Conservation (phyloP, 2,329 filamentous ascomycete species). For the Acephala macrosclerotiorum region DNA sequence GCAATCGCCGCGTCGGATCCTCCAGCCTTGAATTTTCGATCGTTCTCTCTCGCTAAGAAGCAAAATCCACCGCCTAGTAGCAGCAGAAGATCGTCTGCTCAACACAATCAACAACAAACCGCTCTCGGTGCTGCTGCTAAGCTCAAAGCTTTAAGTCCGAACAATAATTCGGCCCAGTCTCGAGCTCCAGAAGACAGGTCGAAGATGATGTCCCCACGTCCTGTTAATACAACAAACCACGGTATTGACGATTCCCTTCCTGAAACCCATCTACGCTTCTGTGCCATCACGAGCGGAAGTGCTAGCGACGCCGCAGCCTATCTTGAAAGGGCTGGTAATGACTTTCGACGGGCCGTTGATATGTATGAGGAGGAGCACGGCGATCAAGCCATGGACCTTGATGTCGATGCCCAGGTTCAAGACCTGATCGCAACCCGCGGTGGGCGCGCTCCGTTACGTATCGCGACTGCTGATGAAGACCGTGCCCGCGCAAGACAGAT, state of each 20-base stretch:
- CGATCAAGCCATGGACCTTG: not conserved
- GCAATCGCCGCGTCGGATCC: not conserved
- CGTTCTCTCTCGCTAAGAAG: not conserved
- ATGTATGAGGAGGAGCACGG: not conserved
- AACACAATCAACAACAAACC: slow-evolving; percentile 14
- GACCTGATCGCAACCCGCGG: not conserved
- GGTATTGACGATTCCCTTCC: slow-evolving; percentile 10
- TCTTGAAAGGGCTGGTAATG: slow-evolving; percentile 11
- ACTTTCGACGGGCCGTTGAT: slow-evolving; percentile 5
- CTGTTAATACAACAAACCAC: not conserved
- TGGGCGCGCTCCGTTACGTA: not conserved
- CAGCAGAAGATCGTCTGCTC: not conserved
- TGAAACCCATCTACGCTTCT: slow-evolving; percentile 2
- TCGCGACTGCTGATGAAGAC: slow-evolving; percentile 4
- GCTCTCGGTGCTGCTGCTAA: slow-evolving; percentile 23
- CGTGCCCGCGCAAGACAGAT: not conserved
- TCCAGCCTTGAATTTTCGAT: not conserved
- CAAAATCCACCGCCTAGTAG: not conserved
- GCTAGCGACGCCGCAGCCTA: slow-evolving; percentile 12
- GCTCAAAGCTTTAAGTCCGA: slow-evolving; percentile 1
- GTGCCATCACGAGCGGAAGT: slow-evolving; percentile 5
- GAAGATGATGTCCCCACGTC: not conserved
- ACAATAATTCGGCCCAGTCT: not conserved
- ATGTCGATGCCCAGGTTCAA: not conserved
- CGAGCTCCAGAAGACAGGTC: not conserved